These are phyloP conservation scores for Apiotrichum siamense DNA, from an alignment of 1,284 basidiomycete genomes.

Conservation along the genomic window DNA sequence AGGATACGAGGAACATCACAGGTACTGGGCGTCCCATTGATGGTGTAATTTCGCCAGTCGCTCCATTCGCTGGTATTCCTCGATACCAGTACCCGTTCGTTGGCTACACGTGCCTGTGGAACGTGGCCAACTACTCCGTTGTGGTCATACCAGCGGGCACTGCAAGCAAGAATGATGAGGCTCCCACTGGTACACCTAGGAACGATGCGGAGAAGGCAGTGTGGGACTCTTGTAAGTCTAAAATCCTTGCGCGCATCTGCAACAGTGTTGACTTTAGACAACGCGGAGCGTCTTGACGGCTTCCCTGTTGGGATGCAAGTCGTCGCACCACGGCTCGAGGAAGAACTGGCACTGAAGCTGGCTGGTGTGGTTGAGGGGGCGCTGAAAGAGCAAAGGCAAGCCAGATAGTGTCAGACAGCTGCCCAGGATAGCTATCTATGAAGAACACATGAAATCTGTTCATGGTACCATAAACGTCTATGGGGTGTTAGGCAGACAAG, in stretches of 20 bases:
- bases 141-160: slow-evolving; percentile 58
- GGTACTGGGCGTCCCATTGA: slow-evolving; percentile 5
- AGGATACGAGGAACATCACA: background rate
- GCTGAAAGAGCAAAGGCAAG: background rate
- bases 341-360: slow-evolving; percentile 17
- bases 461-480: no score
- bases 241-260: background rate
- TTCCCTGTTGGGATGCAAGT: slow-evolving; percentile 62
- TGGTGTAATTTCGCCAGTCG: slow-evolving; percentile 2
- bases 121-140: slow-evolving; percentile 54
- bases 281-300: slow-evolving; percentile 54
- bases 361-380: slow-evolving; percentile 43
- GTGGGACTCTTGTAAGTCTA: slow-evolving; percentile 56
- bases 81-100: background rate
- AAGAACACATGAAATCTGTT: no score
- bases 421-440: no score
- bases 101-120: background rate
- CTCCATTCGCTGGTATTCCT: background rate
- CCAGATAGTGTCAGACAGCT: no score
- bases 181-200: slow-evolving; percentile 20
- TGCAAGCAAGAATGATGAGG: slow-evolving; percentile 53
- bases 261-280: slow-evolving; percentile 46
- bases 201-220: slow-evolving; percentile 48
- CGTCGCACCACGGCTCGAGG: slow-evolving; percentile 57
- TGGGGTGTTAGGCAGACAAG: no score